Evolutionary conservation across 2,329 filamentous ascomycete species (phyloP), one percentile per base, ranked within the genome.

Genomic region (Bipolaris victoriae): DNA sequence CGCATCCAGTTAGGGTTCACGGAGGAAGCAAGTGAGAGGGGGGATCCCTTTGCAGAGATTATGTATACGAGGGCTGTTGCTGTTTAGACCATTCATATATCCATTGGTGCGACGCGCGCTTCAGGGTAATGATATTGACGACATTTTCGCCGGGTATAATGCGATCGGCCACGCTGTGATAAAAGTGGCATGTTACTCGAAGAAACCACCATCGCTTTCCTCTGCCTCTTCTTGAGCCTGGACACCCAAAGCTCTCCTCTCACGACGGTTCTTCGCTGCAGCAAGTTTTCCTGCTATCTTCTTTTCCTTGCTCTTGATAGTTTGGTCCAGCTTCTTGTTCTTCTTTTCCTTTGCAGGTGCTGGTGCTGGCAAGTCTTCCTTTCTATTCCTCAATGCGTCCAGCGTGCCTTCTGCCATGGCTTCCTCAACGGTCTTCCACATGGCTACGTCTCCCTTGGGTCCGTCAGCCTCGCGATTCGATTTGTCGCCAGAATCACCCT

Each of bases 361-460:
- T 20, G 26, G 24, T 45, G 62, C 65, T 13, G 64, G 66, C 49
- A 70, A 50, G 5, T 58, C 68, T 29, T 68, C 67, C 31, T 74
- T 68, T 57, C 86, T 82, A 63, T 89, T 85, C 49, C 86, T 80
- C 48, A 90, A 68, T 50, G 71, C 77, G 57, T 84, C 80, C 49
- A 90, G 70, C 13, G 78, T 78, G 6, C 86, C 86, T 36, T 86
- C 79, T 51, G 80, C 77, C 80, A 89, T 86, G 11, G 87, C 83
- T 67, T 84, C 80, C 76, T 90, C 88, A 16, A 94, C 83, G 13
- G 82, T 77, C 15, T 77, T 76, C 90, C 90, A 92, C 79, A 92
- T 84, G n/a, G 84, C 81, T 6, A 83, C 81, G 61, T 82, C 76
- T 16, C 80, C 80, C 73, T 80, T 78, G 7, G 68, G 60, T n/a